A percentile compares a stretch with the other conserved stretches of the same genome.
Evolutionary conservation across 345 rosid genomes (phyloP).

Genomic region (Linum lewisii): DNA sequence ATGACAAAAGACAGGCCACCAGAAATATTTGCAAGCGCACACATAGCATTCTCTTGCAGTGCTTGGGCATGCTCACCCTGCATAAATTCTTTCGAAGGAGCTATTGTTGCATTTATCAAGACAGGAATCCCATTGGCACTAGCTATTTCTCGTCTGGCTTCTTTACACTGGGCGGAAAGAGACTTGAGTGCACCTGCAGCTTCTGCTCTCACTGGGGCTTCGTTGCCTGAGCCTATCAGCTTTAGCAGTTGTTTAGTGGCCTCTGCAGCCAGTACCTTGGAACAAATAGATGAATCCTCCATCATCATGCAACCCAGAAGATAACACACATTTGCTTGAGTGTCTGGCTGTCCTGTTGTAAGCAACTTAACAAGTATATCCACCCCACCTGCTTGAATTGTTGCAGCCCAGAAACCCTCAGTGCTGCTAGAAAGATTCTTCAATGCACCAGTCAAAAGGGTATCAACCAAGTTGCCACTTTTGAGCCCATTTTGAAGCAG

Average conservation of each 20-base stretch:
- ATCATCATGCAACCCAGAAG: slow-evolving; percentile 96
- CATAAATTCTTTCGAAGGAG: slow-evolving; percentile 99
- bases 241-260: slow-evolving; percentile 83
- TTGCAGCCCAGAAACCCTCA: slow-evolving; percentile 91
- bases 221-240: slow-evolving; percentile 88
- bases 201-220: slow-evolving; percentile 95
- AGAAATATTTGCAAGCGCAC: slow-evolving; percentile 96
- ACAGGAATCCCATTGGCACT: slow-evolving; percentile 85
- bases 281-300: slow-evolving; percentile 88
- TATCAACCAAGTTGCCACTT: slow-evolving; percentile 75
- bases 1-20: slow-evolving; percentile 97
- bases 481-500: slow-evolving; percentile 64
- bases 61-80: slow-evolving; percentile 99
- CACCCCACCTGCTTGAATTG: slow-evolving; percentile 91
- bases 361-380: slow-evolving; percentile 97
- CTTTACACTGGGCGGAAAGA: slow-evolving; percentile 88
- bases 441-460: slow-evolving; percentile 86
- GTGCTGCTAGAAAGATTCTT: slow-evolving; percentile 86
- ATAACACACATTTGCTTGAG: slow-evolving; percentile 87
- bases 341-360: slow-evolving; percentile 62
- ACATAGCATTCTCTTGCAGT: slow-evolving; percentile 98
- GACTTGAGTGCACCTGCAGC: slow-evolving; percentile 97
- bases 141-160: slow-evolving; percentile 87
- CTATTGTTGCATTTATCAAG: slow-evolving; percentile 92
- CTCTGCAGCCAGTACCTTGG: slow-evolving; percentile 80